These are phyloP conservation scores for Sphagnurus paluster DNA, from an alignment of 1,284 basidiomycete species.

Conservation along the genomic window DNA sequence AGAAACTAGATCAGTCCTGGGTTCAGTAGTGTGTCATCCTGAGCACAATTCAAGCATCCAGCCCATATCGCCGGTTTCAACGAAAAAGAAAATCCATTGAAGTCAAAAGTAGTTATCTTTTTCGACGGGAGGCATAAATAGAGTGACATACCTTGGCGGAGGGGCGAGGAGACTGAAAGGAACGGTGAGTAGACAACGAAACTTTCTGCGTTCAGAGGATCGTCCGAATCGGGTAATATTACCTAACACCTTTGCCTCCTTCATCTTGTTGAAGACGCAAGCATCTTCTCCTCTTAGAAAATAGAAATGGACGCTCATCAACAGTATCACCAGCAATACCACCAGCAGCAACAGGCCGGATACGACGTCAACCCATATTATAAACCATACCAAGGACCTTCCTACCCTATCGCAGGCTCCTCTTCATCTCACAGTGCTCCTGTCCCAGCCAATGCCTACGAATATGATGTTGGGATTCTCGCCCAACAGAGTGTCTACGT, in stretches of 20 bases:
- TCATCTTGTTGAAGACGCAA: neutral
- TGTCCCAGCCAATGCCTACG: slow-evolving; percentile 87
- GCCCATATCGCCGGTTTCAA: neutral
- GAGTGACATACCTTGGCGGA: slow-evolving; percentile 55
- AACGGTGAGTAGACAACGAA: slow-evolving; percentile 28
- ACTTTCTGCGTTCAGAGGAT: slow-evolving; percentile 1
- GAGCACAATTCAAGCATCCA: slow-evolving; percentile 22
- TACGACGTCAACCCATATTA: slow-evolving; percentile 77
- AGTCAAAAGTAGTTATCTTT: too few relatives aligned
- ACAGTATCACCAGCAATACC: slow-evolving; percentile 45
- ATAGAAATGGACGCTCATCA: slow-evolving; percentile 50
- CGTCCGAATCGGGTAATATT: slow-evolving; percentile 21
- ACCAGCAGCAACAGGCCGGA: slow-evolving; percentile 37
- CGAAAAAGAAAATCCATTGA: neutral
- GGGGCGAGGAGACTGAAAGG: slow-evolving; percentile 39
- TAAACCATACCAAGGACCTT: slow-evolving; percentile 74
- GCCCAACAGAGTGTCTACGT: slow-evolving; percentile 89
- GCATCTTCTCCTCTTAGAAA: neutral
- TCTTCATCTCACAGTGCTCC: slow-evolving; percentile 72
- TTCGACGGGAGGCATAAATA: neutral
- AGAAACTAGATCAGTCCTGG: slow-evolving; percentile 20
- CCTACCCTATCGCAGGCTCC: slow-evolving; percentile 62
- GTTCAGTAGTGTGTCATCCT: slow-evolving; percentile 34
- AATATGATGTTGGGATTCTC: slow-evolving; percentile 85
- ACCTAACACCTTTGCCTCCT: slow-evolving; percentile 14